Evolutionary conservation across 2,329 filamentous ascomycete species (phyloP).

Genomic region (Colletotrichum viniferum): DNA sequence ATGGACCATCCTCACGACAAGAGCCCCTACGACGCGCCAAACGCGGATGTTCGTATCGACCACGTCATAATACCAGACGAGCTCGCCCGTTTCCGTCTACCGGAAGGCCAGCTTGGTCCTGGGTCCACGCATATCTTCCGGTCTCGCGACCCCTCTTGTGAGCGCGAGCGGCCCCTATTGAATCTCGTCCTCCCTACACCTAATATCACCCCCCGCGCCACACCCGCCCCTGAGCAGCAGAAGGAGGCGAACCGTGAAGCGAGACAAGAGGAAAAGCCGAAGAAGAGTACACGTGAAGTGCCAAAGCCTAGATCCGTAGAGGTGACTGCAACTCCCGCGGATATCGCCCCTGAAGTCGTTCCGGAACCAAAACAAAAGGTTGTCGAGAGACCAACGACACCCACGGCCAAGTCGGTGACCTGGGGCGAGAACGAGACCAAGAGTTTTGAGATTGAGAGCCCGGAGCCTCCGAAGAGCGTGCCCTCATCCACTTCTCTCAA

Average conservation of each 20-base stretch:
- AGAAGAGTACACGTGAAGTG: conserved; percentile 11
- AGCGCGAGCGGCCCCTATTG: conserved; percentile 61
- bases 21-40: conserved; percentile 59
- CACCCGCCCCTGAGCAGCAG: conserved; percentile 25
- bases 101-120: conserved; percentile 27
- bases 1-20: conserved; percentile 50
- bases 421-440: conserved; percentile 71
- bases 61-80: conserved; percentile 61
- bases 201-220: conserved; percentile 48
- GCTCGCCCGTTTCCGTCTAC: conserved; percentile 40
- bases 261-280: conserved; percentile 9
- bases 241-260: conserved; percentile 4
- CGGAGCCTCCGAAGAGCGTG: conserved; percentile 43
- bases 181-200: conserved; percentile 68
- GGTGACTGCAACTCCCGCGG: conserved; percentile 21
- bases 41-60: conserved; percentile 69
- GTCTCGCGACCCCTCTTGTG: conserved; percentile 57
- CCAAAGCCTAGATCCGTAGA: not conserved
- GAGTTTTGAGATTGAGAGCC: conserved; percentile 65
- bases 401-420: conserved; percentile 61
- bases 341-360: conserved; percentile 37
- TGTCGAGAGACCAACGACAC: conserved; percentile 44
- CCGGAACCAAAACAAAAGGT: conserved; percentile 46
- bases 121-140: conserved; percentile 39
- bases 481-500: conserved; percentile 29